These are phyloP conservation scores for Fusarium albosuccineum DNA, from an alignment of 2,329 filamentous ascomycete genomes.

Conservation along the genomic window DNA sequence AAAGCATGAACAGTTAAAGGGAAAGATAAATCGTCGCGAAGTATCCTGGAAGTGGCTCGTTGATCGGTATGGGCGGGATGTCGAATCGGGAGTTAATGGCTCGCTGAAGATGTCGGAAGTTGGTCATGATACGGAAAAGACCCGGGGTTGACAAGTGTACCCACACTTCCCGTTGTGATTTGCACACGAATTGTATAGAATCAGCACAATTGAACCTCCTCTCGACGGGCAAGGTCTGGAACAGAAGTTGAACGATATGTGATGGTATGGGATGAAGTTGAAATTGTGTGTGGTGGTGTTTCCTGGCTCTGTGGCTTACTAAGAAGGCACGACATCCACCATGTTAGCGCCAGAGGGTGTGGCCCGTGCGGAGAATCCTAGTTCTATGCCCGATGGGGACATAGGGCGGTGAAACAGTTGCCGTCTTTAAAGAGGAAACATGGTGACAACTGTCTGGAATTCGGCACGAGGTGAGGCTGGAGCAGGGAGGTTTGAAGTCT, in stretches of 20 bases:
- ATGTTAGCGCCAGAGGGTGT: slow-evolving; percentile 20
- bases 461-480: not conserved
- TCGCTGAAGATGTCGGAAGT: not conserved
- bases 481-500: not conserved
- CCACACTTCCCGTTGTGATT: not conserved
- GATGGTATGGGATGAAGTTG: slow-evolving; percentile 33
- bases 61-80: not conserved
- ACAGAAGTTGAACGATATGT: not conserved
- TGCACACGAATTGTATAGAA: no score
- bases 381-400: slow-evolving; percentile 14
- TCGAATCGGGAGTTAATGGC: not conserved
- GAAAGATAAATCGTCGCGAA: not conserved
- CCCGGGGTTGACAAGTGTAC: not conserved
- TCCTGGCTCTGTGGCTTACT: slow-evolving; percentile 33
- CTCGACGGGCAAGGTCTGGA: not conserved
- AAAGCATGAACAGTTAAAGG: not conserved
- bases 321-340: slow-evolving; percentile 20
- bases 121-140: not conserved
- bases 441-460: slow-evolving; percentile 4
- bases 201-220: not conserved
- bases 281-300: slow-evolving; percentile 31
- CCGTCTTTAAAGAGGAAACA: not conserved
- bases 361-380: slow-evolving; percentile 38
- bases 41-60: not conserved
- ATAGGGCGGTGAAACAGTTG: slow-evolving; percentile 30